phyloP scores from a whole-genome alignment of 75 land plant genomes.

The Pinus albicaulis region DNA sequence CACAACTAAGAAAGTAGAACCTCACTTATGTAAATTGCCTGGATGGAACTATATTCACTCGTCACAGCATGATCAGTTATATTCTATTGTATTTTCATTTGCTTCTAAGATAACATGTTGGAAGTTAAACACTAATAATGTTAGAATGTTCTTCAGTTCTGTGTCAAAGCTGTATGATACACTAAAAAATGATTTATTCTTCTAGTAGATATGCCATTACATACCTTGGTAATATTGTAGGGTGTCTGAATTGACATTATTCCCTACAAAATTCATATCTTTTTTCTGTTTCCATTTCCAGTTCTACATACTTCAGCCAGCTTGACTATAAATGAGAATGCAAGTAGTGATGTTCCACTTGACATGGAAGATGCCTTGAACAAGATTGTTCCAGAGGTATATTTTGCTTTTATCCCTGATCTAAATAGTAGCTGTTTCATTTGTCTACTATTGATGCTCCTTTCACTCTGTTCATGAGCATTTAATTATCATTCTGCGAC shows the following conservation, averaged over 20 bases:
- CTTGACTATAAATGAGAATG: slow-evolving; percentile 56
- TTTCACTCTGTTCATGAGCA: not conserved
- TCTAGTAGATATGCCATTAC: not conserved
- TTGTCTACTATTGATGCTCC: not conserved
- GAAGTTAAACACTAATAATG: not conserved
- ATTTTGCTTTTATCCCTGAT: slow-evolving; percentile 3
- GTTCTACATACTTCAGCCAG: slow-evolving; percentile 57
- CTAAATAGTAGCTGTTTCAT: not conserved
- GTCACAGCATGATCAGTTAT: not conserved
- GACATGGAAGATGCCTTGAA: slow-evolving; percentile 58
- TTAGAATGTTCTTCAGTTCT: not conserved
- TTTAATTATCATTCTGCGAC: too few relatives aligned
- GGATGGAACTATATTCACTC: slow-evolving; percentile 5
- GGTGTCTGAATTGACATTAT: not conserved
- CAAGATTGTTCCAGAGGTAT: slow-evolving; percentile 46
- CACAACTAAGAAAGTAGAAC: slow-evolving; percentile 2
- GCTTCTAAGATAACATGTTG: slow-evolving; percentile 6
- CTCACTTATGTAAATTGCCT: not conserved
- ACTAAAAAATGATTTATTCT: not conserved
- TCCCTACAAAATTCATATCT: not conserved
- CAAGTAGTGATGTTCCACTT: slow-evolving; percentile 52
- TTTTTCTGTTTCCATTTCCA: slow-evolving; percentile 6
- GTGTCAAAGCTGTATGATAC: not conserved
- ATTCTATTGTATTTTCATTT: not conserved
- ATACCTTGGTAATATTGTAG: not conserved